Evolutionary conservation across 805 yeast species (phyloP), one percentile per base, ranked within the genome.

Genomic region (Komagataella pseudopastoris): DNA sequence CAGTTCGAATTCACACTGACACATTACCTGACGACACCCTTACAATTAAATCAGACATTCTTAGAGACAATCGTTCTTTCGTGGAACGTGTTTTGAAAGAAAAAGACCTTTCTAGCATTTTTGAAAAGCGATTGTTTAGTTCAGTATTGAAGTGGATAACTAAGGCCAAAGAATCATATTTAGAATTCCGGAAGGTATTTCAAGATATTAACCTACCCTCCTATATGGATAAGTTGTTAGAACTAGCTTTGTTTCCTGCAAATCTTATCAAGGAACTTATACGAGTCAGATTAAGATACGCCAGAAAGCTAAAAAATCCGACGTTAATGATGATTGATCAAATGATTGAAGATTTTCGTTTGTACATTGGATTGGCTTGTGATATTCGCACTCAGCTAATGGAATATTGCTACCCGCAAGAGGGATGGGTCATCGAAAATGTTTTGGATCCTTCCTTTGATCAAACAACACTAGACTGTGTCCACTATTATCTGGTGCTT

Each of bases 241-340:
- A 78, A 18, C 63, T 91, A 14, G 76, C 88, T 44, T 71, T 77
- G 51, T 86, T 93, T 55, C 97, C 98, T 0, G 73, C 88, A 59
- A 80, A 78, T 55, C 70, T 93, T 47, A 82, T 89, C 58, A 84
- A 83, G 59, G 96, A 88, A 59, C 77, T 88, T 50, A 83, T 90
- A 46, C 75, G 76, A 43, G 77, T 86, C 46, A 75, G 97, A 56
- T 70, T 91, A 47, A 70, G 75, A 1, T 89, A 87, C 62, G 96
- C 97, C 2, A 74, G 77, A 63, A 85, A 84, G 60, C 67, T 91
- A 49, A 79, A 76, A 50, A 85, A 84, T 59, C 96, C 96, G 1
- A 89, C 97, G 0, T 79, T 90, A 81, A 85, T 88, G 89, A 87
- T 88, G 83, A 87, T 93, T 58, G 99, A 93, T 65, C 96, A 91